These are phyloP conservation scores for Sporothrix dimorphospora DNA, from an alignment of 2,329 filamentous ascomycete species.

Conservation along the genomic window DNA sequence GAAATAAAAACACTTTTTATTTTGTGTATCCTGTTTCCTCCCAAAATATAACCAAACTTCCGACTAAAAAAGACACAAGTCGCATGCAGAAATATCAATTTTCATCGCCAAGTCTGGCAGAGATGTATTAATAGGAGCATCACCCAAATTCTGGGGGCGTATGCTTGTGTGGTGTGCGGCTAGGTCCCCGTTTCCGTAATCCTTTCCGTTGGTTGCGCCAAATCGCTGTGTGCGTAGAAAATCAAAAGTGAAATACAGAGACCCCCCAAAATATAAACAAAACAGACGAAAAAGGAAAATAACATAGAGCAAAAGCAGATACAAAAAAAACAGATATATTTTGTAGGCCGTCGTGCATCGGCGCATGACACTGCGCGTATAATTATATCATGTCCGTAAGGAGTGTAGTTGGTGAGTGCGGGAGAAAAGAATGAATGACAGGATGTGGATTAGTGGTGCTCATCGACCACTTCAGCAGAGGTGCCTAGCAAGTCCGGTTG, in stretches of 20 bases:
- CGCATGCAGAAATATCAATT: background rate
- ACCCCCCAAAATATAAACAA: background rate
- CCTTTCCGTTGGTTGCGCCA: slow-evolving; percentile 25
- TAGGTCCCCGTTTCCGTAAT: background rate
- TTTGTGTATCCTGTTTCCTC: slow-evolving; percentile 15
- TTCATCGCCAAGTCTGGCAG: background rate
- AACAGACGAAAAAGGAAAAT: background rate
- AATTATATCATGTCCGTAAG: background rate
- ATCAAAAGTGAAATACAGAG: background rate
- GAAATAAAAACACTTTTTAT: slow-evolving; percentile 17
- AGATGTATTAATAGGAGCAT: slow-evolving; percentile 11
- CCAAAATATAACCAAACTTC: background rate
- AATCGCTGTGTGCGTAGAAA: slow-evolving; percentile 23
- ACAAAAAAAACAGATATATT: background rate
- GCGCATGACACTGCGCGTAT: background rate
- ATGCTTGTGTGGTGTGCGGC: background rate
- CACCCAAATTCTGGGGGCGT: background rate
- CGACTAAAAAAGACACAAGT: background rate
- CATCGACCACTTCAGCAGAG: slow-evolving; percentile 59
- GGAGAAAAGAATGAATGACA: background rate
- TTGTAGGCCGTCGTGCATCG: background rate
- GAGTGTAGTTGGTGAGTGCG: background rate
- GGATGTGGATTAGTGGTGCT: slow-evolving; percentile 13
- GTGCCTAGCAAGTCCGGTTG: slow-evolving; percentile 54
- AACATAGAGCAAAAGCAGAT: background rate